phyloP scores from a whole-genome alignment of 441 rosid species.

The Syzygium malaccense region DNA sequence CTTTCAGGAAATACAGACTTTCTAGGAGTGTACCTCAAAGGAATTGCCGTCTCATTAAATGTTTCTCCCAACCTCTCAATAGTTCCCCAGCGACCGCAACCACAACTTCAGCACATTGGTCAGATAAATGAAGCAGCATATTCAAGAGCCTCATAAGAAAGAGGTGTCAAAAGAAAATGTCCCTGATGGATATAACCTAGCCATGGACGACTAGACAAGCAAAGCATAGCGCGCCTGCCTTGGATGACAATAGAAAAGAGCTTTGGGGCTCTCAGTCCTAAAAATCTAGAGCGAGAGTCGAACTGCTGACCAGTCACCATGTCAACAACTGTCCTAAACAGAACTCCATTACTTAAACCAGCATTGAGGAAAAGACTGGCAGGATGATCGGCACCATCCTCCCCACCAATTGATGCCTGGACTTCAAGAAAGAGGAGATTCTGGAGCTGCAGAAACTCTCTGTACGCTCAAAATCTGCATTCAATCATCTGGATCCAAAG shows the following conservation, averaged over 20 bases:
- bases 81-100: slow-evolving; percentile 93
- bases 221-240: slow-evolving; percentile 86
- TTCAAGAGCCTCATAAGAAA: slow-evolving; percentile 89
- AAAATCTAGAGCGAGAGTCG: slow-evolving; percentile 88
- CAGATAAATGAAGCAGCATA: slow-evolving; percentile 94
- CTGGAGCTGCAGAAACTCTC: slow-evolving; percentile 94
- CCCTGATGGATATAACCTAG: slow-evolving; percentile 97
- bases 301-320: slow-evolving; percentile 97
- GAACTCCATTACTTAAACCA: slow-evolving; percentile 88
- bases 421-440: slow-evolving; percentile 97
- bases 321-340: slow-evolving; percentile 88
- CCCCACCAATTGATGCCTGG: slow-evolving; percentile 91
- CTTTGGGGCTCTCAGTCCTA: slow-evolving; percentile 89
- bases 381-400: slow-evolving; percentile 98
- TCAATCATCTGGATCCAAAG: slow-evolving; percentile 96
- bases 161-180: slow-evolving; percentile 87
- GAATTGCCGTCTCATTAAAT: slow-evolving; percentile 79
- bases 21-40: slow-evolving; percentile 92
- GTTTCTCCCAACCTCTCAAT: slow-evolving; percentile 92
- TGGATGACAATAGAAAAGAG: slow-evolving; percentile 74
- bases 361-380: slow-evolving; percentile 95
- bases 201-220: slow-evolving; percentile 97
- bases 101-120: slow-evolving; percentile 98
- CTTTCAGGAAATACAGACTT: slow-evolving; percentile 71
- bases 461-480: slow-evolving; percentile 94